Evolutionary conservation across 768 basidiomycete species (phyloP).

Genomic region (Auriculariales sp.): DNA sequence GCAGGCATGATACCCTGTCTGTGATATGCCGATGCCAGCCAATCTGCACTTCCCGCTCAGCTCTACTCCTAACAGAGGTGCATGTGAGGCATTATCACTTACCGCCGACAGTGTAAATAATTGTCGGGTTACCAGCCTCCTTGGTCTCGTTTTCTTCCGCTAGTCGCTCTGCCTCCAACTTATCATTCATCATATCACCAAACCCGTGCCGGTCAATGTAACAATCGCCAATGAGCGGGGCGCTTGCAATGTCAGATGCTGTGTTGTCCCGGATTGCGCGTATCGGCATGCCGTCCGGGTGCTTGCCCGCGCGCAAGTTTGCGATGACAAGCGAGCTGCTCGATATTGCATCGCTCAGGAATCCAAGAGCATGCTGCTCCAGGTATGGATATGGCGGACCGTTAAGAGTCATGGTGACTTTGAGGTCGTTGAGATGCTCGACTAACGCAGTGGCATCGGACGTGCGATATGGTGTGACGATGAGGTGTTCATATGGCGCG

Average conservation of each 20-base stretch:
- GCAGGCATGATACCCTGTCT: constrained; percentile 60
- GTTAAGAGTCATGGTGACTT: constrained; percentile 28
- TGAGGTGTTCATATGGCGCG: constrained; percentile 29
- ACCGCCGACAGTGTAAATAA: constrained; percentile 42
- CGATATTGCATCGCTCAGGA: constrained; percentile 16
- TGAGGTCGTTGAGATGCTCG: constrained; percentile 32
- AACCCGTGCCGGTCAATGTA: constrained; percentile 18
- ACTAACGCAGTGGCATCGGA: constrained; percentile 25
- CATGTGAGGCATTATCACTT: not conserved
- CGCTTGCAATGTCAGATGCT: constrained; percentile 30
- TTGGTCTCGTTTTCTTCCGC: constrained; percentile 27
- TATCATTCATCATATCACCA: constrained; percentile 22
- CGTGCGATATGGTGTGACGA: constrained; percentile 44
- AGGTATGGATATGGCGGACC: constrained; percentile 41
- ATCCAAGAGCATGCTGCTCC: constrained; percentile 23
- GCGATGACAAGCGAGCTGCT: no score
- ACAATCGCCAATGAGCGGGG: constrained; percentile 37
- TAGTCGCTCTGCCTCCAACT: constrained; percentile 20
- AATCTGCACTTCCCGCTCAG: constrained; percentile 22
- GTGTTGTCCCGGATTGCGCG: constrained; percentile 36
- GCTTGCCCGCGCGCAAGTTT: no score
- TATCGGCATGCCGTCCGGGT: constrained; percentile 34
- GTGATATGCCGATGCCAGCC: constrained; percentile 44
- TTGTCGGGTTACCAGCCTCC: constrained; percentile 34
- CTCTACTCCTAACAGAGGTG: not conserved